Conservation (phyloP, 2,329 filamentous ascomycete species). For the Lasiodiplodia sp. region DNA sequence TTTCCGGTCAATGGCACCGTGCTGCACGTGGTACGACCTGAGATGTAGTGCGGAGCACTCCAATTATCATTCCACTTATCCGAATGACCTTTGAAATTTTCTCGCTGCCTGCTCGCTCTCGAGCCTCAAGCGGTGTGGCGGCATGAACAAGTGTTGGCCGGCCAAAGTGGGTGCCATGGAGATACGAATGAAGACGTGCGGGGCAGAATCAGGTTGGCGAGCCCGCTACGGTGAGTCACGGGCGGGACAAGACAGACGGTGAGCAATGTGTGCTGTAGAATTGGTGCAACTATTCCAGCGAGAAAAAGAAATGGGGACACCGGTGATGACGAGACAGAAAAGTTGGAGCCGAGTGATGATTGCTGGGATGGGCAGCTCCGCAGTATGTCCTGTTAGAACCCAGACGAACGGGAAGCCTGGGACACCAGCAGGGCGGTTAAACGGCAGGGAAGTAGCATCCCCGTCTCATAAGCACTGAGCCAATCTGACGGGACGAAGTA, state of each 20-base stretch:
- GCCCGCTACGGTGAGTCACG: slow-evolving; percentile 19
- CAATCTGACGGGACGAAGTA: slow-evolving; percentile 1
- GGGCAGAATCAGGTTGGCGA: slow-evolving; percentile 2
- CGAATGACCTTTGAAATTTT: slow-evolving; percentile 5
- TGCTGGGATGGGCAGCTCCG: background rate
- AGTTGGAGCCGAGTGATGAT: slow-evolving; percentile 14
- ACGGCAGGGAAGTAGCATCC: background rate
- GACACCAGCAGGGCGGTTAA: slow-evolving; percentile 1
- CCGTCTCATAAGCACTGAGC: slow-evolving; percentile 22
- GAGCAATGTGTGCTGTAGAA: slow-evolving; percentile 1
- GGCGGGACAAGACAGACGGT: slow-evolving; percentile 2
- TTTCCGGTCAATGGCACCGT: background rate
- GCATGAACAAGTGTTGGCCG: background rate
- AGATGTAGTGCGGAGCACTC: background rate
- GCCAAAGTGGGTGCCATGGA: slow-evolving; percentile 11
- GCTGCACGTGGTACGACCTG: background rate
- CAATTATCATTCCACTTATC: background rate
- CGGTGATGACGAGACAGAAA: slow-evolving; percentile 10
- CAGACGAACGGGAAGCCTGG: slow-evolving; percentile 3
- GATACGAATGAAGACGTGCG: slow-evolving; percentile 9
- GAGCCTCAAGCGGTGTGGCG: slow-evolving; percentile 23
- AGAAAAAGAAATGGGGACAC: slow-evolving; percentile 3
- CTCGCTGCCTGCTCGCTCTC: background rate
- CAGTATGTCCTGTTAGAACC: background rate
- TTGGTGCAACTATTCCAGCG: background rate